Evolutionary conservation across 2,329 filamentous ascomycete genomes (phyloP).

Genomic region (Endocalyx cinctus): DNA sequence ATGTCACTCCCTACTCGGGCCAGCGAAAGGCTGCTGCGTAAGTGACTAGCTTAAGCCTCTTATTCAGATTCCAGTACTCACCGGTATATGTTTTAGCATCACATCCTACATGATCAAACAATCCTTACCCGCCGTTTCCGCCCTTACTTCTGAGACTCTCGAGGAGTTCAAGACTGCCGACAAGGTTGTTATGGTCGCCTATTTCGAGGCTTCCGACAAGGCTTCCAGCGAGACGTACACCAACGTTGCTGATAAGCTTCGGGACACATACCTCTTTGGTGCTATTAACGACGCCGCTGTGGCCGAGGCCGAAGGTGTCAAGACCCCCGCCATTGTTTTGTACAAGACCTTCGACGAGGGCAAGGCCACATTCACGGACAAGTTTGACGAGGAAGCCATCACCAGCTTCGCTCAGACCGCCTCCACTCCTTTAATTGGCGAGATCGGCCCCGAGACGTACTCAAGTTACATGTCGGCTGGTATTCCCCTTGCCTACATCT

Average conservation of each 20-base stretch:
- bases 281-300: slow-evolving; percentile 77
- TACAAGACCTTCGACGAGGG: slow-evolving; percentile 99
- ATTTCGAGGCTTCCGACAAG: slow-evolving; percentile 78
- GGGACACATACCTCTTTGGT: slow-evolving; percentile 91
- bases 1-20: slow-evolving; percentile 77
- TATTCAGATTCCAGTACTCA: slow-evolving; percentile 7
- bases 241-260: slow-evolving; percentile 66
- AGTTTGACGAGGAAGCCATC: slow-evolving; percentile 78
- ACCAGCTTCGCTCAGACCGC: slow-evolving; percentile 78
- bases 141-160: slow-evolving; percentile 73
- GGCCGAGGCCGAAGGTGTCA: slow-evolving; percentile 86
- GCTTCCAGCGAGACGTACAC: slow-evolving; percentile 80
- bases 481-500: slow-evolving; percentile 94
- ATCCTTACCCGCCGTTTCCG: slow-evolving; percentile 85
- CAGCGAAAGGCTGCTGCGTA: slow-evolving; percentile 80
- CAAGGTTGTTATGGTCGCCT: slow-evolving; percentile 92
- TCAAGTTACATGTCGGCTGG: slow-evolving; percentile 88
- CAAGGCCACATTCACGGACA: slow-evolving; percentile 77
- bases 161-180: slow-evolving; percentile 97
- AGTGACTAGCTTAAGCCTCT: slow-evolving; percentile 26
- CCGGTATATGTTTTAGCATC: slow-evolving; percentile 40
- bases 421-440: slow-evolving; percentile 85
- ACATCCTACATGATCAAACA: slow-evolving; percentile 97
- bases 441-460: slow-evolving; percentile 97
- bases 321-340: slow-evolving; percentile 79